A percentile compares a stretch with the other conserved stretches of the same genome.
Evolutionary conservation across 495 filamentous ascomycete species (phyloP).

Genomic region (Podospora conica): DNA sequence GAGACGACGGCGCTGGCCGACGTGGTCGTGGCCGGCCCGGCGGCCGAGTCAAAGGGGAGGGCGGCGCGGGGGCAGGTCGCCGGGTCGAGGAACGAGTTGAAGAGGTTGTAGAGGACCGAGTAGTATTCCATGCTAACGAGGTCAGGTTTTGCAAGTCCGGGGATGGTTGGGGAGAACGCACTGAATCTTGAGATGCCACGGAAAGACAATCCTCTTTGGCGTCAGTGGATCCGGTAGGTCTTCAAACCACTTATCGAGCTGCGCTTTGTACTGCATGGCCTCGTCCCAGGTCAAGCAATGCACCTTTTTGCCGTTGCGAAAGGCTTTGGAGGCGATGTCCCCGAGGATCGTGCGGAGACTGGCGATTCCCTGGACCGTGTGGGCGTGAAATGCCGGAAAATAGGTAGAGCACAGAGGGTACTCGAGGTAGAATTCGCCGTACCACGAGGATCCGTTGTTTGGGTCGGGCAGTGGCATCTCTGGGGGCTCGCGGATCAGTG

Average conservation of each 20-base stretch:
- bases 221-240: not conserved
- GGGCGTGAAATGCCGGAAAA: slow-evolving; percentile 15
- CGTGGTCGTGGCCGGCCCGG: not conserved
- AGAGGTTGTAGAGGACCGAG: slow-evolving; percentile 2
- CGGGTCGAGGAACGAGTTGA: not conserved
- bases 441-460: slow-evolving; percentile 16
- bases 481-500: slow-evolving; percentile 20
- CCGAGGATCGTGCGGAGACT: slow-evolving; percentile 21
- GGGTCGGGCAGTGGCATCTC: slow-evolving; percentile 24
- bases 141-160: not conserved
- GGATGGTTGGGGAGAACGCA: not conserved
- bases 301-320: not conserved
- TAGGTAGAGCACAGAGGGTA: slow-evolving; percentile 22
- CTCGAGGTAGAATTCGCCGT: slow-evolving; percentile 27
- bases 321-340: not conserved
- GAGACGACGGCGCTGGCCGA: not conserved
- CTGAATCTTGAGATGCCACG: slow-evolving; percentile 4
- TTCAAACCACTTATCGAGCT: slow-evolving; percentile 2
- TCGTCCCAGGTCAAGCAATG: slow-evolving; percentile 1
- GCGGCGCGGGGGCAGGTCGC: not conserved
- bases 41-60: not conserved
- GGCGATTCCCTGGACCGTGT: slow-evolving; percentile 19
- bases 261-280: slow-evolving; percentile 8
- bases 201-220: slow-evolving; percentile 2
- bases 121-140: not conserved